Conservation (phyloP, 2,329 filamentous ascomycete genomes). For the Beauveria scarabaeidicola region DNA sequence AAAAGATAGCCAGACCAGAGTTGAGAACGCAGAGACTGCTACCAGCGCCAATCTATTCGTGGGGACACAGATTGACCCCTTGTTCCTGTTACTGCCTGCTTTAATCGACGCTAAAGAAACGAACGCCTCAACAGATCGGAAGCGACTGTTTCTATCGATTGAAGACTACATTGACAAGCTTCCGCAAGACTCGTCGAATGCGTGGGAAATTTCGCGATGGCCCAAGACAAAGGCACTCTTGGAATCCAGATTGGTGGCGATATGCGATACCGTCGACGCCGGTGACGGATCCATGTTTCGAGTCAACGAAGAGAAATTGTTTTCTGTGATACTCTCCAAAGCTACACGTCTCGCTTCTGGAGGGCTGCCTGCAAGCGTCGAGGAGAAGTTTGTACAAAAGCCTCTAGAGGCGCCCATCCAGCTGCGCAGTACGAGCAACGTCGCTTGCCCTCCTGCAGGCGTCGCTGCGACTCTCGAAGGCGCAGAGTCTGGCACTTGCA, state of each 20-base stretch:
- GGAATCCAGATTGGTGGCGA: slow-evolving; percentile 55
- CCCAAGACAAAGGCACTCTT: slow-evolving; percentile 41
- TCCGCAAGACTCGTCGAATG: slow-evolving; percentile 44
- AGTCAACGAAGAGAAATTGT: slow-evolving; percentile 63
- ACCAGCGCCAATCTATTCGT: slow-evolving; percentile 69
- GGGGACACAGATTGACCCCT: slow-evolving; percentile 72
- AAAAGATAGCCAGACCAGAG: slow-evolving; percentile 11
- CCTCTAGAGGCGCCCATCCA: slow-evolving; percentile 69
- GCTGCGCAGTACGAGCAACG: slow-evolving; percentile 44
- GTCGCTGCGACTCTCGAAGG: neutral
- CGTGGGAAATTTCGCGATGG: slow-evolving; percentile 47
- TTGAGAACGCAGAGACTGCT: slow-evolving; percentile 39
- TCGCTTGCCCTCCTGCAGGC: neutral
- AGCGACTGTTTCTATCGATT: slow-evolving; percentile 57
- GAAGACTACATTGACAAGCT: slow-evolving; percentile 66
- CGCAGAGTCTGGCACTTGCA: slow-evolving; percentile 20
- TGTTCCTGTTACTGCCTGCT: slow-evolving; percentile 75
- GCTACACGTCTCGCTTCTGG: slow-evolving; percentile 57
- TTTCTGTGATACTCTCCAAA: slow-evolving; percentile 58
- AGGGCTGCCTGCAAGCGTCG: slow-evolving; percentile 69
- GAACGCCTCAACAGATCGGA: slow-evolving; percentile 38
- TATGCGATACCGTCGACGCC: slow-evolving; percentile 77
- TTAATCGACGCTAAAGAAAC: slow-evolving; percentile 40
- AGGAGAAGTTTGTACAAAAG: slow-evolving; percentile 73
- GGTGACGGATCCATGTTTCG: slow-evolving; percentile 82